Evolutionary conservation across 768 basidiomycete species (phyloP), one percentile per base, ranked within the genome.

Genomic region (Naganishia vishniacii): DNA sequence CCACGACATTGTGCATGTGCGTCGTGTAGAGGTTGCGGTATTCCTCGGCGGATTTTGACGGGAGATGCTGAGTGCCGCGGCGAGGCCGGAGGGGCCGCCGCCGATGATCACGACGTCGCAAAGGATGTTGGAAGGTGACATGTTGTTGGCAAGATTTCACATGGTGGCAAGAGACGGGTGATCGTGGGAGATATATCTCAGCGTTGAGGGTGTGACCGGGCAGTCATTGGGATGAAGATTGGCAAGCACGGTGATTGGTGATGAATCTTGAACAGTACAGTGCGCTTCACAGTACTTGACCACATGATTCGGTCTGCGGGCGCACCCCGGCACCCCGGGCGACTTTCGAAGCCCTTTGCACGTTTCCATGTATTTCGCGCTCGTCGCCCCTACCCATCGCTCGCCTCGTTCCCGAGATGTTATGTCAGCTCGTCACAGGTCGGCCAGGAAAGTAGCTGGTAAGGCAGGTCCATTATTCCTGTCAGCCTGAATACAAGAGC

Each of bases 41-140:
- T 25, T 40, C 26, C 4, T 46, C 18, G 31, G 29, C 8, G 59
- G 59, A 25, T 46, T 42, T 32, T 61, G 59, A 3, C 59, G 59
- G 26, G 41, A 45, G 26, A 28, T 12, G 25, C 37, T 26, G 42
- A 46, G 42, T 20, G 59, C 59, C 6, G 59, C 59, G n/a, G 59
- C 45, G 20, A 61, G 59, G 16, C 59, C 59, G 9, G 59, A n/a
- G 15, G 59, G 59, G 25, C 59, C 59, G 44, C 37, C 40, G 41
- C 59, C 59, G 59, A 61, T 13, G 59, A 61, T 47, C 23, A 61
- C 23, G 42, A 47, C 23, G 59, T 61, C 59, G 34, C n/a, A 59
- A 2, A 51, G 46, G 8, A 31, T 29, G 28, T 12, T n/a, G n/a
- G n/a, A n/a, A 53, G 29, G 49, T 20, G 49, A n/a, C 6, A n/a